phyloP scores from a whole-genome alignment of 1,284 basidiomycete genomes.

The Phylloboletellus chloephorus region DNA sequence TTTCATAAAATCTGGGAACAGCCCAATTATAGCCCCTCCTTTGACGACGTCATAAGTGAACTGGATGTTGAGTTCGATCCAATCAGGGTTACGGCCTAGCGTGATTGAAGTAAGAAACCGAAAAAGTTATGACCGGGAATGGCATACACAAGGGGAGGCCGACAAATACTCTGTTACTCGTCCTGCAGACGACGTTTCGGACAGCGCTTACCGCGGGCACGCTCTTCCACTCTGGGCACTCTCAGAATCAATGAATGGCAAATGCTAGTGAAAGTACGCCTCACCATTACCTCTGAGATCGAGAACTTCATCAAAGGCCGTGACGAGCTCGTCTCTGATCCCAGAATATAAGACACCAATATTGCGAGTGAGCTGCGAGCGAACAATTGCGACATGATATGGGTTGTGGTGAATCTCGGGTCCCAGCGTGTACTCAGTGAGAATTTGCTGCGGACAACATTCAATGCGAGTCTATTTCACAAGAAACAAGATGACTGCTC shows the following conservation, averaged over 20 bases:
- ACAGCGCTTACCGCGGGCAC: conserved; percentile 16
- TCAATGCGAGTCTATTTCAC: no score
- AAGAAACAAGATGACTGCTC: neutral
- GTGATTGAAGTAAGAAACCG: neutral
- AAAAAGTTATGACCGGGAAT: neutral
- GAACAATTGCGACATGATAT: conserved; percentile 28
- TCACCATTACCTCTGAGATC: conserved; percentile 10
- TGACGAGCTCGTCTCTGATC: conserved; percentile 30
- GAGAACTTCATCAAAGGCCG: conserved; percentile 24
- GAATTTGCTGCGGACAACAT: no score
- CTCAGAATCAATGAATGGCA: neutral
- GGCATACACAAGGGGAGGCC: conserved; percentile 35
- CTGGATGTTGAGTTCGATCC: conserved; percentile 32
- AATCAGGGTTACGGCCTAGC: conserved; percentile 28
- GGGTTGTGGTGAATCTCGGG: no score
- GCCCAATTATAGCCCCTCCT: conserved; percentile 23
- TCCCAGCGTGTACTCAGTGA: no score
- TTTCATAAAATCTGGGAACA: conserved; percentile 37
- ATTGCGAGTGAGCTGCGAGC: conserved; percentile 29
- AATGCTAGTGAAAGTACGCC: neutral
- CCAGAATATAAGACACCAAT: conserved; percentile 23
- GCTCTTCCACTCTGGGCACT: conserved; percentile 24
- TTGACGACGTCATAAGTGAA: conserved; percentile 33
- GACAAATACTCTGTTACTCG: conserved; percentile 36
- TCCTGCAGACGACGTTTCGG: conserved; percentile 27